Conservation (phyloP, 495 filamentous ascomycete genomes). For the Aspergillus baeticus region DNA sequence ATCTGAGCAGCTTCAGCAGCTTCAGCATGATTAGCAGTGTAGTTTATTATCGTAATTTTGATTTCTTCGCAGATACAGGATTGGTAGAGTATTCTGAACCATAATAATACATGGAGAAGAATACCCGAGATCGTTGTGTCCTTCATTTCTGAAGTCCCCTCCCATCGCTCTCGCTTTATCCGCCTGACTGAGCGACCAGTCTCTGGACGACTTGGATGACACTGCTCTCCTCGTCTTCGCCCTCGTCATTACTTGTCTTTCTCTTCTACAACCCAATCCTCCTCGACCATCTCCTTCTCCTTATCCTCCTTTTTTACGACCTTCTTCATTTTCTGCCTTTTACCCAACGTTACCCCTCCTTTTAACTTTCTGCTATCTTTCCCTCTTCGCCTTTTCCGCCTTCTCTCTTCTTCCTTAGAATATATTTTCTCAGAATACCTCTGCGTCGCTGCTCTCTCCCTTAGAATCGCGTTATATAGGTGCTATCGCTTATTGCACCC, state of each 20-base stretch:
- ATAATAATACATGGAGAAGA: neutral
- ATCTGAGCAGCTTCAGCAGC: neutral
- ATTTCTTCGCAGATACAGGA: neutral
- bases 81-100: neutral
- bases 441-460: constrained; percentile 1
- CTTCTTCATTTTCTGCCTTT: constrained; percentile 5
- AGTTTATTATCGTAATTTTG: neutral
- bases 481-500: constrained; percentile 7
- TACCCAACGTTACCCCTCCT: constrained; percentile 22
- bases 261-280: constrained; percentile 8
- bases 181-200: neutral
- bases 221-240: constrained; percentile 18
- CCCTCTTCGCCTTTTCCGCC: neutral
- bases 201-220: constrained; percentile 1
- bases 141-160: neutral
- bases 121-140: neutral
- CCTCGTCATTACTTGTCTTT: constrained; percentile 7
- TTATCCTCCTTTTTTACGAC: constrained; percentile 21
- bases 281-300: constrained; percentile 12
- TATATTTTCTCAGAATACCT: constrained; percentile 2
- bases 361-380: constrained; percentile 12
- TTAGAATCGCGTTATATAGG: constrained; percentile 11
- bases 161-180: neutral
- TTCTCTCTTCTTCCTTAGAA: constrained; percentile 8
- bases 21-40: neutral